Conservation (phyloP, 495 filamentous ascomycete genomes). For the Aspergillus heteromorphus region DNA sequence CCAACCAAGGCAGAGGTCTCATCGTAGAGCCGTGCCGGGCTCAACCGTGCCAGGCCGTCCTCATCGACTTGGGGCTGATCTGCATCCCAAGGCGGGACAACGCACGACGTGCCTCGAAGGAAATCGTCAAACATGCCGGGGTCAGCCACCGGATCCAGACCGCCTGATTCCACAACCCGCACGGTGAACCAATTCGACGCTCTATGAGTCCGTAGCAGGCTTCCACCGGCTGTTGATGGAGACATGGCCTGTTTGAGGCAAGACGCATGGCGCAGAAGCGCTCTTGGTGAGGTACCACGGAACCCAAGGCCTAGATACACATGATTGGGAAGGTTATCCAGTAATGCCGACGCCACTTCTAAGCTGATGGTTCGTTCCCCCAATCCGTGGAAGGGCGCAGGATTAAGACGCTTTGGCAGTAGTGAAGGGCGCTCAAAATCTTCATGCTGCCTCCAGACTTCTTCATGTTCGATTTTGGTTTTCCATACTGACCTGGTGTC, state of each 20-base stretch:
- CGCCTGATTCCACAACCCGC: constrained; percentile 48
- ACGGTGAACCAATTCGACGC: constrained; percentile 44
- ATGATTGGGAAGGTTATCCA: constrained; percentile 46
- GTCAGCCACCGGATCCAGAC: constrained; percentile 31
- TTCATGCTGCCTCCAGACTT: constrained; percentile 31
- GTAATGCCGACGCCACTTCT: constrained; percentile 51
- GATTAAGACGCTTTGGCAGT: constrained; percentile 16
- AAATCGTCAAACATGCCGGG: constrained; percentile 37
- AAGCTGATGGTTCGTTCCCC: constrained; percentile 49
- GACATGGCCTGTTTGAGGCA: constrained; percentile 25
- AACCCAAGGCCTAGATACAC: constrained; percentile 29
- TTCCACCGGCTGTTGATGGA: constrained; percentile 5
- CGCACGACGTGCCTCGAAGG: constrained; percentile 24
- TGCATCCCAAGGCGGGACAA: constrained; percentile 35
- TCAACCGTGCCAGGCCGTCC: constrained; percentile 19
- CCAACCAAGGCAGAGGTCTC: constrained; percentile 32
- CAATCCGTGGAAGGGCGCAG: constrained; percentile 37
- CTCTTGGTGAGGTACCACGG: constrained; percentile 16
- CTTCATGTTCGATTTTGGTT: constrained; percentile 31
- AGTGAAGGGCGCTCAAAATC: constrained; percentile 7
- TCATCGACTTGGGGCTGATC: constrained; percentile 14
- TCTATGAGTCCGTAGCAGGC: constrained; percentile 24
- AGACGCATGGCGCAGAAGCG: constrained; percentile 19
- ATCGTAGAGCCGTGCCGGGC: constrained; percentile 31
- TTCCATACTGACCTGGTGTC: constrained; percentile 23